These are phyloP conservation scores for Lipomyces orientalis DNA, from an alignment of 805 yeast species.

Conservation along the genomic window DNA sequence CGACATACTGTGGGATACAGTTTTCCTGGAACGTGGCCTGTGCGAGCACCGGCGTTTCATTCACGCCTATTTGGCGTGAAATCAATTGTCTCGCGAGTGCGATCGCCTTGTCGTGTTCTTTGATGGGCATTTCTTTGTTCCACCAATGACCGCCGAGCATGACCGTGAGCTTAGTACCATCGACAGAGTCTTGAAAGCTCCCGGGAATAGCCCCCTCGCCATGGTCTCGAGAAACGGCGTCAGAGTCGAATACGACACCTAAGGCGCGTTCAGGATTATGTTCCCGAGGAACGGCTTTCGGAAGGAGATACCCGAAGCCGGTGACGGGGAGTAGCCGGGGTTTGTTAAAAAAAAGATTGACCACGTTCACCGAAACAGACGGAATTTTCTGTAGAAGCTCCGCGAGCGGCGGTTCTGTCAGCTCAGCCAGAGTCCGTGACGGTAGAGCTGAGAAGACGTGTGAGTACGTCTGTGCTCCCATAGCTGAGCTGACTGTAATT, in stretches of 20 bases:
- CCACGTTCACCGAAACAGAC: constrained; percentile 64
- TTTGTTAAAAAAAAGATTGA: constrained; percentile 66
- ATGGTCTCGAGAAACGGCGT: constrained; percentile 45
- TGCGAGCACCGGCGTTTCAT: constrained; percentile 42
- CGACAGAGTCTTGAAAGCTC: constrained; percentile 35
- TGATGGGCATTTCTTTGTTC: constrained; percentile 42
- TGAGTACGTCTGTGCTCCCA: constrained; percentile 14
- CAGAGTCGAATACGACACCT: constrained; percentile 92
- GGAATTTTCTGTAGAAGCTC: constrained; percentile 50
- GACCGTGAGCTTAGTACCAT: constrained; percentile 75
- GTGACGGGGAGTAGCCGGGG: constrained; percentile 51
- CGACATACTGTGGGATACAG: constrained; percentile 75
- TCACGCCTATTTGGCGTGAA: constrained; percentile 49
- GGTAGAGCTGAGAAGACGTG: constrained; percentile 45
- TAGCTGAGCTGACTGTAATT: constrained; percentile 15
- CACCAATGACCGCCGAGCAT: constrained; percentile 88
- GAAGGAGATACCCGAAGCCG: constrained; percentile 92
- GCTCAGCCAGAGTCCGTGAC: constrained; percentile 21
- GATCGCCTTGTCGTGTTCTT: constrained; percentile 40
- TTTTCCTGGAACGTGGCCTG: constrained; percentile 54
- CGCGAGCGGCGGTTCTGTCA: constrained; percentile 9
- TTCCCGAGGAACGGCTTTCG: constrained; percentile 52
- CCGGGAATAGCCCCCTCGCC: constrained; percentile 22
- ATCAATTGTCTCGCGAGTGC: constrained; percentile 50
- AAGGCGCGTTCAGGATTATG: constrained; percentile 63